Evolutionary conservation across 1,139 yeast species (phyloP).

Genomic region (Protomyces pachydermus): DNA sequence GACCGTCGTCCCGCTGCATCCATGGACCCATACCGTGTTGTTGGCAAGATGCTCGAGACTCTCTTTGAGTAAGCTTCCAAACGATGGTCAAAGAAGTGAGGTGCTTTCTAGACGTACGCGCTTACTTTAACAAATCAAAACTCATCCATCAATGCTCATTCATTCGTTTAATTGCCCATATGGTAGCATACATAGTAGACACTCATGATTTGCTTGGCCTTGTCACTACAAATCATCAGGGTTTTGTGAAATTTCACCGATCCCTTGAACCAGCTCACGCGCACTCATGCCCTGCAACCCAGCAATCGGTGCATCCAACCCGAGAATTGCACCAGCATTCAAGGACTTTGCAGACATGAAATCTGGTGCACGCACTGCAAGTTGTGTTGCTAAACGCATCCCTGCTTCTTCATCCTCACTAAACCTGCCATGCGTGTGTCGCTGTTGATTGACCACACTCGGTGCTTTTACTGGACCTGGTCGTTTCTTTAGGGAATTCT

Average conservation of each 20-base stretch:
- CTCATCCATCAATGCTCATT: not conserved
- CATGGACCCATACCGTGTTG: constrained; percentile 48
- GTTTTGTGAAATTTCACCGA: not conserved
- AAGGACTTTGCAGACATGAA: constrained; percentile 25
- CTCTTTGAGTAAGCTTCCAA: constrained; percentile 51
- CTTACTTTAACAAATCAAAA: no score
- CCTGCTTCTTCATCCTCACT: not conserved
- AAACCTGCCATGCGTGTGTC: no score
- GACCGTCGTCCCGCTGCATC: constrained; percentile 98
- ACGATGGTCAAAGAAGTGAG: not conserved
- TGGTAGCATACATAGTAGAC: not conserved
- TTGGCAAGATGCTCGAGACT: constrained; percentile 94
- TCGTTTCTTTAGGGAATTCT: not conserved
- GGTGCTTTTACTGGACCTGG: not conserved
- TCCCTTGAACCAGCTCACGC: constrained; percentile 4
- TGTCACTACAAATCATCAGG: not conserved
- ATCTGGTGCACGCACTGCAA: constrained; percentile 17
- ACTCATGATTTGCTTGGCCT: not conserved
- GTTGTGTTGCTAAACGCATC: constrained; percentile 10
- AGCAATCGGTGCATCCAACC: constrained; percentile 13
- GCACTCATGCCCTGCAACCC: constrained; percentile 12
- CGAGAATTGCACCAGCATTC: constrained; percentile 7
- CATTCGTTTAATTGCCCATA: not conserved
- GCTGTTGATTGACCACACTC: not conserved
- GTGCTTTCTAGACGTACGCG: no score